Base-by-base conservation (phyloP, 257 asterid species). In the Primulina huaijiensis region DNA sequence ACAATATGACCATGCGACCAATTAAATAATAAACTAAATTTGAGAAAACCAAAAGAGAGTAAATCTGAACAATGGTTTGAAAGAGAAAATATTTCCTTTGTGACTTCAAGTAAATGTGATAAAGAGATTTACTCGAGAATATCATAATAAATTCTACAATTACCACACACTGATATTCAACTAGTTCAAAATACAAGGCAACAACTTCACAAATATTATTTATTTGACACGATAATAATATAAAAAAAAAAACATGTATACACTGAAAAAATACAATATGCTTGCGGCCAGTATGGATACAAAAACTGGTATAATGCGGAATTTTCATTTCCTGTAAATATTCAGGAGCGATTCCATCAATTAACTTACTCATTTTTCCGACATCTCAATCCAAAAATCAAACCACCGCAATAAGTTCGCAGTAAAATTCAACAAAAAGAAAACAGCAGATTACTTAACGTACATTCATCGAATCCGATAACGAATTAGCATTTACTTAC, bases 381-480 rank as follows among this genome's bases (percentile, higher is more conserved):
- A 30, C 21, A 64, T 6, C 46, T 10, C 25, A 76, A 63, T 60
- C 30, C 40, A 73, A 40, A 57, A 23, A 11, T 52, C 37, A 61
- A 52, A 73, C 56, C 37, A 7, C 43, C 29, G 33, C 63, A 73
- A 71, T 20, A 31, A 72, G 60, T 19, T 64, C 68, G 73, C 53
- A 17, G 27, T 12, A 17, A 62, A 72, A 25, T 64, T 50, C 43
- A 35, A 35, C 14, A 19, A 37, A 37, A 7, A 37, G 43, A 10
- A 12, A 35, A 11, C 57, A 64, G 2, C 34, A 37, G 46, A 40
- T 37, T 10, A 38, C 52, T 40, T 21, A n/a, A 63, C 31, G n/a
- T n/a, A n/a, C n/a, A 10, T 35, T 35, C 14, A 34, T n/a, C 31
- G 33, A n/a, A 37, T 35, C 37, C 68, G 50, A 8, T 16, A 35